Conservation (phyloP, 2,329 filamentous ascomycete species). For the Aschersonia sp. region DNA sequence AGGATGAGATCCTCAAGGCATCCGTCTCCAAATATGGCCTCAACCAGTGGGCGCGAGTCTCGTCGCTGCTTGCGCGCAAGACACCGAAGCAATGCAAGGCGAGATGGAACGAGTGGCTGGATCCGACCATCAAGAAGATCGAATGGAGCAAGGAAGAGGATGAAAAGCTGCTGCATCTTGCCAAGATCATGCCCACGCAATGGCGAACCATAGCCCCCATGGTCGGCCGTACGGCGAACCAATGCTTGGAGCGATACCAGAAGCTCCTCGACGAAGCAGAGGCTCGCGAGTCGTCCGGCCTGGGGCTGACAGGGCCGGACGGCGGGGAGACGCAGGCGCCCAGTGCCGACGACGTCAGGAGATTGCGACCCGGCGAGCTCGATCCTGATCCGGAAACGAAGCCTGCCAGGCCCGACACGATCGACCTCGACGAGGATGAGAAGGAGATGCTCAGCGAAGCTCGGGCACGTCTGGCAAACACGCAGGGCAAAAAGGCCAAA, state of each 20-base stretch:
- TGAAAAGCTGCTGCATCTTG: constrained; percentile 89
- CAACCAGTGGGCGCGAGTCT: constrained; percentile 97
- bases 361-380: constrained; percentile 78
- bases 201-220: constrained; percentile 98
- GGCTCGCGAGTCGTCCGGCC: constrained; percentile 67
- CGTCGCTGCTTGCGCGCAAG: constrained; percentile 90
- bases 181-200: constrained; percentile 97
- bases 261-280: constrained; percentile 94
- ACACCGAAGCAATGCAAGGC: constrained; percentile 99
- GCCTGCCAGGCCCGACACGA: constrained; percentile 86
- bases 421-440: constrained; percentile 96
- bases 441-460: constrained; percentile 99
- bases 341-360: constrained; percentile 81
- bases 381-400: constrained; percentile 97
- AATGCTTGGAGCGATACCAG: constrained; percentile 94
- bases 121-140: constrained; percentile 94
- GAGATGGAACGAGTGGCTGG: constrained; percentile 95
- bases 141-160: constrained; percentile 99
- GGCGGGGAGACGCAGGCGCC: constrained; percentile 80
- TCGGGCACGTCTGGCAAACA: constrained; percentile 88
- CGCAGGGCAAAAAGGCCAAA: constrained; percentile 98
- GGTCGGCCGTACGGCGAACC: constrained; percentile 88
- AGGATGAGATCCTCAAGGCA: constrained; percentile 95
- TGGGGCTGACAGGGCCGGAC: constrained; percentile 72
- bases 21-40: constrained; percentile 89